phyloP scores from a whole-genome alignment of 352 stramenopile species.

The Globisporangium camurandrum region DNA sequence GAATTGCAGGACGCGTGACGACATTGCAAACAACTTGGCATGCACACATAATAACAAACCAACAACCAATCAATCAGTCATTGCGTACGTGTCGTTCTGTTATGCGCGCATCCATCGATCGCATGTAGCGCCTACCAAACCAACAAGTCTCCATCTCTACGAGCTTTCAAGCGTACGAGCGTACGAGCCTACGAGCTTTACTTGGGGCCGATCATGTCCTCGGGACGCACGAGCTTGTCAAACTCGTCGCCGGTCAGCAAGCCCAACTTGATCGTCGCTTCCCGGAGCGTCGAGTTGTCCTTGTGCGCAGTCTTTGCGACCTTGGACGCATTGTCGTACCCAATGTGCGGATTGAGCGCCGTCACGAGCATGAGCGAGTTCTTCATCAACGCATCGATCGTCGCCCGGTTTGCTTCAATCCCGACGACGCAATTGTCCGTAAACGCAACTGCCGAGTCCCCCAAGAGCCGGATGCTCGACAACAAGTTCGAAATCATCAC shows the following conservation, averaged over 20 bases:
- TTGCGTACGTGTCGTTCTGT: background rate
- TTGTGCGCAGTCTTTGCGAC: constrained; percentile 96
- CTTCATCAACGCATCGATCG: constrained; percentile 91
- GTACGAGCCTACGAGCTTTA: too few relatives aligned
- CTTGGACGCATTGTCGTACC: constrained; percentile 95
- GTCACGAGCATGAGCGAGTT: constrained; percentile 97
- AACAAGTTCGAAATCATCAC: constrained; percentile 92
- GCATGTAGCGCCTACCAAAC: background rate
- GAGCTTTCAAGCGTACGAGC: background rate
- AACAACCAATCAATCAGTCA: background rate
- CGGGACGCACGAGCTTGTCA: constrained; percentile 91
- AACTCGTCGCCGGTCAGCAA: constrained; percentile 93
- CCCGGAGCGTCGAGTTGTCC: constrained; percentile 88
- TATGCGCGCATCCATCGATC: background rate
- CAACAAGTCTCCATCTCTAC: background rate
- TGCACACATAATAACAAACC: background rate
- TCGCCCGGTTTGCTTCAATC: constrained; percentile 86
- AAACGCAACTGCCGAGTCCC: constrained; percentile 85
- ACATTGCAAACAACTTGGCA: background rate
- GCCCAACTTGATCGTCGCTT: constrained; percentile 85
- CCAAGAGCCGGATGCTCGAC: constrained; percentile 78
- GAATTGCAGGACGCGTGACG: too few relatives aligned
- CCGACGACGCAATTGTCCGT: constrained; percentile 91
- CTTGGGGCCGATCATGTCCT: constrained; percentile 93
- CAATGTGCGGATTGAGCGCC: constrained; percentile 95